Evolutionary conservation across 306 rosid genomes (phyloP).

Genomic region (Lathyrus oleraceus): DNA sequence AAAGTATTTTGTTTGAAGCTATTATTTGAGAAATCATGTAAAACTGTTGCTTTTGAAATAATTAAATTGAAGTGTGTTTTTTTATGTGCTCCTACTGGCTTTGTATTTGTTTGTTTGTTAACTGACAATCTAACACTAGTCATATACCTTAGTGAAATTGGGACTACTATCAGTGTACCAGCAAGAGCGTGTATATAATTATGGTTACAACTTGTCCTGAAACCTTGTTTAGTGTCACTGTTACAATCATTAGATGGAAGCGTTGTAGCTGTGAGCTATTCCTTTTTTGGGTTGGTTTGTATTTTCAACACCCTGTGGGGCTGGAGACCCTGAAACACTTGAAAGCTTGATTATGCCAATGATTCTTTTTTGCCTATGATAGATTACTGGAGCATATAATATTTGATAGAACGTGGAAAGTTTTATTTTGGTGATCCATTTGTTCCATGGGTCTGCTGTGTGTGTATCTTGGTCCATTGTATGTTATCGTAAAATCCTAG

Average conservation of each 20-base stretch:
- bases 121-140: not conserved
- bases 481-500: no score
- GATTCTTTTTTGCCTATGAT: conserved; percentile 22
- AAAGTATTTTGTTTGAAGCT: not conserved
- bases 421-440: no score
- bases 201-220: no score
- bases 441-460: no score
- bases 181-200: no score
- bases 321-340: conserved; percentile 21
- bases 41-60: conserved; percentile 17
- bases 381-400: not conserved
- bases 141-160: no score
- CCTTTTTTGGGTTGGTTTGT: no score
- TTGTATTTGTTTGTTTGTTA: conserved; percentile 7
- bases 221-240: no score
- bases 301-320: conserved; percentile 12
- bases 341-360: conserved; percentile 16
- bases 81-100: not conserved
- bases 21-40: conserved; percentile 15
- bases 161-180: no score
- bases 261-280: no score
- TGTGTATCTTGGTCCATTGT: no score
- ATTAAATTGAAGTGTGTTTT: conserved; percentile 16
- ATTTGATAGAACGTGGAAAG: not conserved
- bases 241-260: no score